Evolutionary conservation across 2,329 filamentous ascomycete species (phyloP).

Genomic region (Cladosporium sp.): DNA sequence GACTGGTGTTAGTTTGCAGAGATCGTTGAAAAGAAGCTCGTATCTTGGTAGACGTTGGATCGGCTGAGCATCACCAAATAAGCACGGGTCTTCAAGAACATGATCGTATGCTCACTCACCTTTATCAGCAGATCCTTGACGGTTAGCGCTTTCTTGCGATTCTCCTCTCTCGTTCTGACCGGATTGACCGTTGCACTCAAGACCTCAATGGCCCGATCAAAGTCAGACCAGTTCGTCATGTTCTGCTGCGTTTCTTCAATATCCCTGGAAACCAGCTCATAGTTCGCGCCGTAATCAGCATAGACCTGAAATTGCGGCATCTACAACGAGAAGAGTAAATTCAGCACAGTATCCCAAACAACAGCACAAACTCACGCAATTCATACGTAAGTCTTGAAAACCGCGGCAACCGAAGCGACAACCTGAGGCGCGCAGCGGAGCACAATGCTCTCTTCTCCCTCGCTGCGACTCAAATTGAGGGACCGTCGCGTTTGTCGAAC

Average conservation of each 20-base stretch:
- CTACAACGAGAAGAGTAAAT: slow-evolving; percentile 45
- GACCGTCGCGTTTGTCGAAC: slow-evolving; percentile 40
- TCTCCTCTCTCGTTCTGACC: slow-evolving; percentile 58
- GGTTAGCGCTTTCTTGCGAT: slow-evolving; percentile 70
- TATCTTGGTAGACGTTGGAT: slow-evolving; percentile 93
- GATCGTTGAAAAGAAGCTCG: slow-evolving; percentile 77
- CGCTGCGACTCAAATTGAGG: slow-evolving; percentile 41
- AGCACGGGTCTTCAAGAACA: no score
- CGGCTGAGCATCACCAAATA: slow-evolving; percentile 53
- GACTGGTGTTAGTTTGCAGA: slow-evolving; percentile 77
- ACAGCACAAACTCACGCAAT: slow-evolving; percentile 13
- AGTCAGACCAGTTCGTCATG: slow-evolving; percentile 70
- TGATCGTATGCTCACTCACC: slow-evolving; percentile 49
- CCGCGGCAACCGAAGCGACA: slow-evolving; percentile 49
- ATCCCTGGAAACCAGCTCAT: slow-evolving; percentile 79
- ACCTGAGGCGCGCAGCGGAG: slow-evolving; percentile 50
- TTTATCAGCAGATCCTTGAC: slow-evolving; percentile 88
- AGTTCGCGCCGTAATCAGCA: slow-evolving; percentile 87
- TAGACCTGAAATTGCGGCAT: slow-evolving; percentile 81
- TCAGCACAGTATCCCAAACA: slow-evolving; percentile 42
- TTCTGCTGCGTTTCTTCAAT: slow-evolving; percentile 64
- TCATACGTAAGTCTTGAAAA: slow-evolving; percentile 51
- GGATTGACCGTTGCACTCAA: slow-evolving; percentile 72
- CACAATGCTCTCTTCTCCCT: slow-evolving; percentile 33
- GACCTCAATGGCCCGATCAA: slow-evolving; percentile 81